phyloP scores from a whole-genome alignment of 2,329 filamentous ascomycete species.

The Elsinoe arachidis region DNA sequence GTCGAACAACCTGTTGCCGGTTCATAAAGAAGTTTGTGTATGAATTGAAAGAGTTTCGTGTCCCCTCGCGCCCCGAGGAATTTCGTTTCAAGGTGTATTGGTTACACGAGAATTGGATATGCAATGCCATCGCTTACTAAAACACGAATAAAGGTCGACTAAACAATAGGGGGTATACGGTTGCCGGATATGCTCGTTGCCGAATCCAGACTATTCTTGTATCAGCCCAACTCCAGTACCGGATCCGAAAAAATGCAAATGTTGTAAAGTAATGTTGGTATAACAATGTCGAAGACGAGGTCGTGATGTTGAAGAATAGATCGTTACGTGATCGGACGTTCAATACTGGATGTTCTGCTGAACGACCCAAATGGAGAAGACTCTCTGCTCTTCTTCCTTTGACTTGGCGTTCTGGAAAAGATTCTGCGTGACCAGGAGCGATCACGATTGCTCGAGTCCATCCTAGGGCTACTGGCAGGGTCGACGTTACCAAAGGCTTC shows the following conservation, averaged over 20 bases:
- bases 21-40: not conserved
- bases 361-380: slow-evolving; percentile 19
- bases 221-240: slow-evolving; percentile 12
- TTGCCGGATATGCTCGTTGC: slow-evolving; percentile 9
- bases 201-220: slow-evolving; percentile 10
- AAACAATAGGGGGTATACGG: slow-evolving; percentile 11
- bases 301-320: not conserved
- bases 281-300: slow-evolving; percentile 8
- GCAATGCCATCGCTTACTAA: slow-evolving; percentile 3
- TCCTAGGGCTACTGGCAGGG: slow-evolving; percentile 22
- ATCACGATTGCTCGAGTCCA: slow-evolving; percentile 24
- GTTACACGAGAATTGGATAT: not conserved
- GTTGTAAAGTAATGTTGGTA: not conserved
- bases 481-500: slow-evolving; percentile 21
- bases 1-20: not conserved
- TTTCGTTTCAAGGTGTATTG: slow-evolving; percentile 8
- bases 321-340: slow-evolving; percentile 22
- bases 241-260: slow-evolving; percentile 2
- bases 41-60: not conserved
- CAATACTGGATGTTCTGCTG: slow-evolving; percentile 28
- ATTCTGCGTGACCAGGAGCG: slow-evolving; percentile 34
- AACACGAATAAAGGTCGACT: not conserved
- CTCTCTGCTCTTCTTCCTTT: slow-evolving; percentile 29
- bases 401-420: slow-evolving; percentile 36
- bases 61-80: not conserved